Evolutionary conservation across 352 stramenopile species (phyloP), one percentile per base, ranked within the genome.

Genomic region (Phytophthora boehmeriae): DNA sequence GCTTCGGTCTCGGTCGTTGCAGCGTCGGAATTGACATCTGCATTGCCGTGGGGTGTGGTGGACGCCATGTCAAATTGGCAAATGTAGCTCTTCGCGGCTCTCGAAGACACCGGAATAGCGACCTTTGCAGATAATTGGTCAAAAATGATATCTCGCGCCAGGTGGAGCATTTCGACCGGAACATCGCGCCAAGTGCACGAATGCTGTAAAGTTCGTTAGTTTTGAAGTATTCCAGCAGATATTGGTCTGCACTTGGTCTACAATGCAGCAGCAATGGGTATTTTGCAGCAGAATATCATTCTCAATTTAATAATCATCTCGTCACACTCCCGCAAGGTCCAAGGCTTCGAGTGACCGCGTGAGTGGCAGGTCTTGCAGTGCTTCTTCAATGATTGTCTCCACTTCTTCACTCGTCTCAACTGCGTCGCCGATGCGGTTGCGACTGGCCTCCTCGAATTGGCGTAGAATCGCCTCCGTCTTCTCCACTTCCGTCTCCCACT

Each of bases 391-490:
- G 16, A 80, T 71, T 11, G 68, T 79, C 25, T 92, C 80, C 22
- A 78, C 56, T 50, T 92, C 81, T 23, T 93, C 82, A 11, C 55
- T 66, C 1, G 67, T 62, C 35, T 92, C 82, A 13, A 64, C 67
- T 0, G 66, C 71, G 39, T 90, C 80, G 44, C 60, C 63, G 48
- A 85, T 77, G 53, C 84, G 84, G 28, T 85, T 82, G 56, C 84
- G 79, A 69, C 76, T 92, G 43, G 82, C 80, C 47, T 92, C 78
- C 46, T 93, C 84, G 42, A 93, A 92, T 55, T 91, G 82, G 14
- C 84, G 80, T 47, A 93, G 74, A 57, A 93, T 90, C 17, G 83
- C 83, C 42, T 93, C 84, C 1, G 84, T 89, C 59, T 93, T 93
- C 42, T 92, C 82, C 34, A 86, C 80, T 46, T 93, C 82, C 1